These are phyloP conservation scores for Myxozyma melibiosi DNA, from an alignment of 805 yeast species.

Conservation along the genomic window DNA sequence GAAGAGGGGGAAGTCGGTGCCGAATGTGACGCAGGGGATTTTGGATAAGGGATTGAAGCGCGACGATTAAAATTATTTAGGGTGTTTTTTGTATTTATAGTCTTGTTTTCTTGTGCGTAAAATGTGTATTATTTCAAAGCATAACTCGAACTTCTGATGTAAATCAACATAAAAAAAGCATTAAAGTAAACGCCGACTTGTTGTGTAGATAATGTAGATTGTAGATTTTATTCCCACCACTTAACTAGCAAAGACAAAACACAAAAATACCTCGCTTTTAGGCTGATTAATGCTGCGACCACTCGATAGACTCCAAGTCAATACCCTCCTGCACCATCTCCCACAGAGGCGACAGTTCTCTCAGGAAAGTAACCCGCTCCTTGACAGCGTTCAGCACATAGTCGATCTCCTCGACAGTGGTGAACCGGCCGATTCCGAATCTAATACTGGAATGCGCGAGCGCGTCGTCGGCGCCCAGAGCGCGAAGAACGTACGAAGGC, in stretches of 20 bases:
- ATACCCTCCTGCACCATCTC: conserved; percentile 99
- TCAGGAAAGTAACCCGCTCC: conserved; percentile 85
- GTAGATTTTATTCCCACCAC: no score
- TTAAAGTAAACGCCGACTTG: no score
- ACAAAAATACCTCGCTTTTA: not conserved
- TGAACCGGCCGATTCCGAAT: conserved; percentile 95
- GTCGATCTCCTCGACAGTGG: conserved; percentile 94
- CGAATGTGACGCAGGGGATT: conserved; percentile 23
- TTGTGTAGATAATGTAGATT: no score
- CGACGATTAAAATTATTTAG: no score
- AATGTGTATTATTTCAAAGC: no score
- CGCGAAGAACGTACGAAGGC: conserved; percentile 95
- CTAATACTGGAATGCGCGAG: conserved; percentile 97
- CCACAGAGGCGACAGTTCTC: conserved; percentile 95
- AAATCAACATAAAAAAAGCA: no score
- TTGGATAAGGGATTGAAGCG: conserved; percentile 25
- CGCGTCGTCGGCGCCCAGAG: conserved; percentile 94
- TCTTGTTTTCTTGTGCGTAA: no score
- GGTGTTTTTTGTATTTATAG: no score
- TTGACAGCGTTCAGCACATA: conserved; percentile 86
- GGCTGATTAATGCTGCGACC: conserved; percentile 99
- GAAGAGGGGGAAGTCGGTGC: conserved; percentile 13
- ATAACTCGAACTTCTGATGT: no score
- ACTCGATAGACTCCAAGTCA: conserved; percentile 88
- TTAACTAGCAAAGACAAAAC: not conserved